Evolutionary conservation across 768 basidiomycete genomes (phyloP).

Genomic region (Galerina sulciceps): DNA sequence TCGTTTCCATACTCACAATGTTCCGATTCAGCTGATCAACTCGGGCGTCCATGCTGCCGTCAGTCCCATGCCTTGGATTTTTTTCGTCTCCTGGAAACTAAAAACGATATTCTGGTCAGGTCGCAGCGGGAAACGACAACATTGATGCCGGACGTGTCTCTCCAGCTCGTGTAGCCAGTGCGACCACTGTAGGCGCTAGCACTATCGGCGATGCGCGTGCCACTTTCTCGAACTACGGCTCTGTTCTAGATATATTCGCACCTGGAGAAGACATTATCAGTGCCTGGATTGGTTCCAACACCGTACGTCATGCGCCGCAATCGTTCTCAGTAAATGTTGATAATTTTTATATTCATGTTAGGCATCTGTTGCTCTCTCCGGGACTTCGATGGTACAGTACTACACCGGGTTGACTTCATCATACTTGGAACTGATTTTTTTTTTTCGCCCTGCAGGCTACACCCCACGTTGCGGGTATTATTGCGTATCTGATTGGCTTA

Average conservation of each 20-base stretch:
- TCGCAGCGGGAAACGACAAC: constrained; percentile 39
- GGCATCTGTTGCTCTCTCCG: constrained; percentile 11
- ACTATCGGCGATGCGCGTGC: constrained; percentile 38
- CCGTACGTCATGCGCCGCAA: constrained; percentile 18
- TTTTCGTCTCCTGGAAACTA: too few species aligned
- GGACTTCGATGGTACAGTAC: constrained; percentile 33
- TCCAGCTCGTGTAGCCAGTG: constrained; percentile 38
- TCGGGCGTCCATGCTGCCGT: constrained; percentile 34
- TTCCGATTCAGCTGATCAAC: constrained; percentile 26
- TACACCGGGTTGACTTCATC: neutral
- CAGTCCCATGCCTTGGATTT: too few species aligned
- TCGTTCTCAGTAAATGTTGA: too few species aligned
- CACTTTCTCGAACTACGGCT: constrained; percentile 46
- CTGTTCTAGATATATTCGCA: constrained; percentile 44
- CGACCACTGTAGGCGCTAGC: constrained; percentile 43
- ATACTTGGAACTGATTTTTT: neutral
- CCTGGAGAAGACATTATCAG: constrained; percentile 38
- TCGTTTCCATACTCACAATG: neutral
- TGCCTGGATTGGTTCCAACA: constrained; percentile 31
- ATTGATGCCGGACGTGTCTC: constrained; percentile 32
- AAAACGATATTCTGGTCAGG: too few species aligned
- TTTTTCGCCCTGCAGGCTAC: constrained; percentile 32
- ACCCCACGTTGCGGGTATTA: constrained; percentile 44
- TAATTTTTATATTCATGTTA: too few species aligned
- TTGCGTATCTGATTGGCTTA: constrained; percentile 38